A percentile compares a stretch with the other conserved stretches of the same genome.
These are phyloP conservation scores for Aspergillus conjunctus DNA, from an alignment of 495 filamentous ascomycete species.

Conservation along the genomic window DNA sequence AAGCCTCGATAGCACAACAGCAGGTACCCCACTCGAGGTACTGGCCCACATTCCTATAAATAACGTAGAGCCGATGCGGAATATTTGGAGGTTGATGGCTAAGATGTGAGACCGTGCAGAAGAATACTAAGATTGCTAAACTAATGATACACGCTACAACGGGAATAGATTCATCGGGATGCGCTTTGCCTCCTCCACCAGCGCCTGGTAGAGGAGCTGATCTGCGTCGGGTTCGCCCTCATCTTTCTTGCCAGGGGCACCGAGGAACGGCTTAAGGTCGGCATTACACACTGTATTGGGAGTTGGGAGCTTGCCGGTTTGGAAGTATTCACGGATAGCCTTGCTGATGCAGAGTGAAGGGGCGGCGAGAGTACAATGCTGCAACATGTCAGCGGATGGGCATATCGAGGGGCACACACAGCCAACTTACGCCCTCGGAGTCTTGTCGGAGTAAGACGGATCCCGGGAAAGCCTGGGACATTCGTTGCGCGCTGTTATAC, in stretches of 20 bases:
- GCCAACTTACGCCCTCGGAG: constrained; percentile 55
- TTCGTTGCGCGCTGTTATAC: constrained; percentile 46
- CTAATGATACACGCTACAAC: constrained; percentile 2
- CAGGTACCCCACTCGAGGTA: neutral
- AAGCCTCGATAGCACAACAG: no score
- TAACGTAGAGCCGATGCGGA: neutral
- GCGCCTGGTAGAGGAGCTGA: neutral
- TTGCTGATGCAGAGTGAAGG: constrained; percentile 52
- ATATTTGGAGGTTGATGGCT: neutral
- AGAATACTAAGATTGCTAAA: neutral
- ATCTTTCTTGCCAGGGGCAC: constrained; percentile 4
- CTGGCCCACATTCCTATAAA: neutral
- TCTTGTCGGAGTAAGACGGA: constrained; percentile 55
- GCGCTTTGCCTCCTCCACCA: constrained; percentile 7
- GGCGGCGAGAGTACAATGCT: constrained; percentile 51
- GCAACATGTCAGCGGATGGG: neutral
- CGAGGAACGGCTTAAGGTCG: constrained; percentile 34
- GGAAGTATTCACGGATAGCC: constrained; percentile 50
- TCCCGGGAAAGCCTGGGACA: constrained; percentile 52
- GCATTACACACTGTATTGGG: constrained; percentile 46
- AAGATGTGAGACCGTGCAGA: neutral
- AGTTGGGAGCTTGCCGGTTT: constrained; percentile 46
- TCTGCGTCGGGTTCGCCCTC: neutral
- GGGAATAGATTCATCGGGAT: constrained; percentile 2
- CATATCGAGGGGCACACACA: neutral